A percentile compares a stretch with the other conserved stretches of the same genome.
These are phyloP conservation scores for Irpex sp. DNA, from an alignment of 1,284 basidiomycete species.

Conservation along the genomic window DNA sequence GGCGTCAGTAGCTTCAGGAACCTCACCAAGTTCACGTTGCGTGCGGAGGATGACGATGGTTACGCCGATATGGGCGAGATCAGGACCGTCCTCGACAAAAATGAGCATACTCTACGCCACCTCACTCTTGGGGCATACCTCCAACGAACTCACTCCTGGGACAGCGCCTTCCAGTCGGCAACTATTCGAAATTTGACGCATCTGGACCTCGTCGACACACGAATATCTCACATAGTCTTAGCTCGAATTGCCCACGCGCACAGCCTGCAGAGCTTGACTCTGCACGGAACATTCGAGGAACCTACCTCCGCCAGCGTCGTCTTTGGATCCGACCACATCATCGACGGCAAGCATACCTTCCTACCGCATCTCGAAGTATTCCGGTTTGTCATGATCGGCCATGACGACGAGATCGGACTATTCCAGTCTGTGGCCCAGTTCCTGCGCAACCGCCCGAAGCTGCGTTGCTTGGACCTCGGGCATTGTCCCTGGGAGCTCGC, in stretches of 20 bases:
- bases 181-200: conserved; percentile 73
- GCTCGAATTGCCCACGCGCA: conserved; percentile 69
- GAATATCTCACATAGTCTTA: conserved; percentile 69
- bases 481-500: conserved; percentile 72
- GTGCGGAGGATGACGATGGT: conserved; percentile 76
- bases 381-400: conserved; percentile 68
- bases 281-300: conserved; percentile 73
- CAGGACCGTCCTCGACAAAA: conserved; percentile 68
- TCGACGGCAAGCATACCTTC: conserved; percentile 65
- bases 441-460: conserved; percentile 50
- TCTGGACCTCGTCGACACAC: conserved; percentile 73
- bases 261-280: conserved; percentile 63
- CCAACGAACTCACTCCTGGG: conserved; percentile 69
- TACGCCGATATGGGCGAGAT: conserved; percentile 75
- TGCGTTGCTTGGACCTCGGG: conserved; percentile 67
- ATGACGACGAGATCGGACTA: conserved; percentile 61
- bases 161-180: conserved; percentile 65
- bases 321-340: conserved; percentile 70
- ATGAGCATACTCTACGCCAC: conserved; percentile 63
- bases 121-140: conserved; percentile 75
- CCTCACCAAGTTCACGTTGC: conserved; percentile 69
- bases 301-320: conserved; percentile 64
- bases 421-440: conserved; percentile 66
- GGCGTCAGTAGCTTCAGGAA: conserved; percentile 60
- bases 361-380: conserved; percentile 68